Evolutionary conservation across 2,329 filamentous ascomycete species (phyloP), one percentile per base, ranked within the genome.

Genomic region (Aureobasidium uvarum): DNA sequence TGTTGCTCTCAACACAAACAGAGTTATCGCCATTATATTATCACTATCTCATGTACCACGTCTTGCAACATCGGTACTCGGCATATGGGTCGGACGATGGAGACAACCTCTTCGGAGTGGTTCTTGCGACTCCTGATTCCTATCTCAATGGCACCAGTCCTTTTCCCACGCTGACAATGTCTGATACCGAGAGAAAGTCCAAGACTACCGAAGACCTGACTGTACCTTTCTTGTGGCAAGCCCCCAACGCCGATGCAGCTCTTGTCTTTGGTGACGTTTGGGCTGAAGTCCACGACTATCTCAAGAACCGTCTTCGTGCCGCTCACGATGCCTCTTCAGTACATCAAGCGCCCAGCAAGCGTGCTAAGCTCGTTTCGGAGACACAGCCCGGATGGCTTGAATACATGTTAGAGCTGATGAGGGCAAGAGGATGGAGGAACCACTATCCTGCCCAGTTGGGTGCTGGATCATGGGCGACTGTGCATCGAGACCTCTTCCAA

Each of bases 231-330:
- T 80, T 96, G 10, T 96, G 92, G 88, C 90, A 96, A 76, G 86
- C 88, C 2, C 93, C 94, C 5, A 90, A 87, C 69, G 91, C 89
- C 72, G 89, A 95, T 68, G 93, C 94, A 0, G 85, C 88, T 13
- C 81, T 99, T 11, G 89, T 94, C 74, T 87, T 95, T 65, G 92
- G 93, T 50, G 86, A 92, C 55, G 92, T 89, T 72, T 99, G 95
- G 95, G 79, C 85, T 14, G 91, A 96, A 70, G 83, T 96, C 11
- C 92, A 97, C 74, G 84, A 86, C 13, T 95, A 96, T 70, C 83
- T 96, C 2, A 85, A 89, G 13, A 83, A 84, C 55, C 81, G 87
- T 7, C 78, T 93, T 11, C 69, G 74, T 16, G 72, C 71, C 28
- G 69, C 71, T 33, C 74, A 74, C 67, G 72, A 66, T 59, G 68